Evolutionary conservation across 352 stramenopile species (phyloP), one percentile per base, ranked within the genome.

Genomic region (Aphanomyces cochlioides): DNA sequence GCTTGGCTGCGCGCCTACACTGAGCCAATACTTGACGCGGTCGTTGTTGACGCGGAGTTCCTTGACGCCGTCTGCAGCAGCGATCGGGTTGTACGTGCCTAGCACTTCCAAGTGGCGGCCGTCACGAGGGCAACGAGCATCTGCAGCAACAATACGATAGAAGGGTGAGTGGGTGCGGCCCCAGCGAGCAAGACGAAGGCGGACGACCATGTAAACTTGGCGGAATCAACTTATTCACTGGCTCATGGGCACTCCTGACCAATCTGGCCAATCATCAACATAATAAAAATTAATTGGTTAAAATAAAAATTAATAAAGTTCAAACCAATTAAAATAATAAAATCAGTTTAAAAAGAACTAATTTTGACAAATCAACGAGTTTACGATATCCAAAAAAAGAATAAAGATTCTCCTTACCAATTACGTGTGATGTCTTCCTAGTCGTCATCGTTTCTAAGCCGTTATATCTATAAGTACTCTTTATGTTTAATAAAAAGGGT

Each of bases 61-160:
- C 77, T 95, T 95, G 65, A 95, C 84, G 66, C 87, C 87, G 59
- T 93, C 86, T 50, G 73, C 80, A 50, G 84, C 87, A 13, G 87
- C 87, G 66, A 95, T 90, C 41, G 87, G 87, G 78, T 93, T 93
- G 75, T 90, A 93, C 77, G 87, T 95, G 71, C 87, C 87, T 47
- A 95, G 74, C 68, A 93, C 93, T 71, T 95, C 87, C 15, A 95
- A 81, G 72, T 93, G 84, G 73, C 89, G 90, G 78, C 88, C 88
- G 65, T 95, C 88, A 45, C 88, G 85, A 8, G 88, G 88, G 40
- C 84, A 85, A 47, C 88, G 85, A 34, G 88, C 84, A 47, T 95
- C 88, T 41, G 88, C 88, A 7, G 86, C 88, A 50, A 95, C 88
- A 72, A 95, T 95, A 56, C 88, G 86, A 78, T 95, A 95, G 85